Percentiles rank a stretch among this genome's conserved stretches.
Evolutionary conservation across 2,329 filamentous ascomycete genomes (phyloP).

Genomic region (Fusarium sp.): DNA sequence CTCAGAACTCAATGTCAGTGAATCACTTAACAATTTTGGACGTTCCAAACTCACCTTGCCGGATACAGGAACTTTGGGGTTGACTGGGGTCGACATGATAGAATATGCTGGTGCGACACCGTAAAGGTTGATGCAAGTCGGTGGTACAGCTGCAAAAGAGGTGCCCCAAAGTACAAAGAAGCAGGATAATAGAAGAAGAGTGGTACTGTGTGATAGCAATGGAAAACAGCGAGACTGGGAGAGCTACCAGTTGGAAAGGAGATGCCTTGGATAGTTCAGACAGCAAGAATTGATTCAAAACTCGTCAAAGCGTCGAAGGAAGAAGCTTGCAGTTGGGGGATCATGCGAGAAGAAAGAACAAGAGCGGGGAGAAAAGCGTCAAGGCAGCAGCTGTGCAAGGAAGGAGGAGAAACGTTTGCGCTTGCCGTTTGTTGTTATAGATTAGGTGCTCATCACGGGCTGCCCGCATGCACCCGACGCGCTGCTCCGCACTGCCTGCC

Average conservation of each 20-base stretch:
- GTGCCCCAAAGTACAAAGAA: not conserved
- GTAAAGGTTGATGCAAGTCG: not conserved
- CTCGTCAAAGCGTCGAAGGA: not conserved
- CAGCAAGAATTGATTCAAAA: not conserved
- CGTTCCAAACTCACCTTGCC: slow-evolving; percentile 13
- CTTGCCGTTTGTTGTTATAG: slow-evolving; percentile 10
- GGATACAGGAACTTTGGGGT: not conserved
- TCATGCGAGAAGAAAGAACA: not conserved
- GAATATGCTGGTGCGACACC: not conserved
- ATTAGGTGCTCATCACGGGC: not conserved
- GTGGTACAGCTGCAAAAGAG: not conserved
- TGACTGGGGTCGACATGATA: slow-evolving; percentile 3
- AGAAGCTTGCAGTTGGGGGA: not conserved
- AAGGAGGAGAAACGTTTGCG: slow-evolving; percentile 9
- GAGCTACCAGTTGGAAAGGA: not conserved
- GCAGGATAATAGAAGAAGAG: too few relatives aligned
- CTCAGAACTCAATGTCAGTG: slow-evolving; percentile 16
- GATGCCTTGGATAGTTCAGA: not conserved
- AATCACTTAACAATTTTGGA: not conserved
- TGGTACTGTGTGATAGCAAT: not conserved
- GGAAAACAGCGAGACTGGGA: not conserved
- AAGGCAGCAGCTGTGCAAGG: slow-evolving; percentile 3
- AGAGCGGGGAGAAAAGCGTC: not conserved
- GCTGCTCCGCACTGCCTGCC: not conserved
- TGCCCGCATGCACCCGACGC: not conserved